phyloP scores from a whole-genome alignment of 2,329 filamentous ascomycete species.

The Aspergillus neoniger region DNA sequence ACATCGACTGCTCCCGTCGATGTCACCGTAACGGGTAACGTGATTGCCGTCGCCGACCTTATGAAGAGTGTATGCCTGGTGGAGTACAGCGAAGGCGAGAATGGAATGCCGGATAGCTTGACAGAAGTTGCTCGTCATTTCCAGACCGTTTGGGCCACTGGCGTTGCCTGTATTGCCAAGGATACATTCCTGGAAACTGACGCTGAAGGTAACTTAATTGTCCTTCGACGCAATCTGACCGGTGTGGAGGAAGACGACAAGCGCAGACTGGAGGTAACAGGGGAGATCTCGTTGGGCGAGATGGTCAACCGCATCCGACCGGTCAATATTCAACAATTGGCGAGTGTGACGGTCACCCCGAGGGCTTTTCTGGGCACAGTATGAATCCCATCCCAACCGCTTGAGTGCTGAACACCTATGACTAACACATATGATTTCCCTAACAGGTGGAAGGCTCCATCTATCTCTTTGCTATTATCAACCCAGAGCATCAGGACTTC shows the following conservation, averaged over 20 bases:
- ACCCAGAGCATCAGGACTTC: constrained; percentile 70
- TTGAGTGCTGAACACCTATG: neutral
- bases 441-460: constrained; percentile 81
- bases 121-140: constrained; percentile 77
- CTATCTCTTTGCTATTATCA: constrained; percentile 83
- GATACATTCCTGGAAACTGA: constrained; percentile 82
- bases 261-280: constrained; percentile 68
- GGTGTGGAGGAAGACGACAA: constrained; percentile 75
- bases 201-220: constrained; percentile 81
- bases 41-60: constrained; percentile 83
- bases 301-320: constrained; percentile 86
- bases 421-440: neutral
- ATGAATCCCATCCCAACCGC: constrained; percentile 40
- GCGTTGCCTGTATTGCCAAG: constrained; percentile 69
- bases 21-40: constrained; percentile 69
- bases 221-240: constrained; percentile 71
- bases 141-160: constrained; percentile 79
- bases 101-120: constrained; percentile 63
- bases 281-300: constrained; percentile 84
- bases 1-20: constrained; percentile 83
- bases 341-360: constrained; percentile 71
- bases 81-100: constrained; percentile 63
- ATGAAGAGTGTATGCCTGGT: constrained; percentile 90
- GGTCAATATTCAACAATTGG: constrained; percentile 66
- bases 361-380: constrained; percentile 88